phyloP scores from a whole-genome alignment of 495 filamentous ascomycete species.

The Penicillium simplicissimum region DNA sequence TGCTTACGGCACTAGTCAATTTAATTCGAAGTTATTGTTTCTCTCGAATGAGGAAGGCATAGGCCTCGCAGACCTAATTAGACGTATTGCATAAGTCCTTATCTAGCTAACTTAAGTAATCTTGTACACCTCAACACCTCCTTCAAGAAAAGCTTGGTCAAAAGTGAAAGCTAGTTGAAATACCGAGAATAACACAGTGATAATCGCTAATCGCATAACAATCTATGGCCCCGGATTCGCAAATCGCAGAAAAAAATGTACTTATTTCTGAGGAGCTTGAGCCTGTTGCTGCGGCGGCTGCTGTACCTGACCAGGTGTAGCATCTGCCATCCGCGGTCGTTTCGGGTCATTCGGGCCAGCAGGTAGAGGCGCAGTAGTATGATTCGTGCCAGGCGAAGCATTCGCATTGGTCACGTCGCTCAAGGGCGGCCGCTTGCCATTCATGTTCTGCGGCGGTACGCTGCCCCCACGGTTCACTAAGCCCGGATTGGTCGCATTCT shows the following conservation, averaged over 20 bases:
- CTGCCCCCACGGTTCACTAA: constrained; percentile 22
- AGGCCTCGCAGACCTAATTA: too few relatives aligned
- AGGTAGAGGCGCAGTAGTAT: constrained; percentile 20
- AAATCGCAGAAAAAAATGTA: not conserved
- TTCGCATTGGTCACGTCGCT: constrained; percentile 54
- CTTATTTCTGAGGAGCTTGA: constrained; percentile 18
- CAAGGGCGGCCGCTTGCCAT: constrained; percentile 50
- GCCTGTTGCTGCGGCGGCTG: constrained; percentile 13
- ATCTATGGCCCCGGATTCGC: constrained; percentile 3
- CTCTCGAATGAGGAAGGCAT: not conserved
- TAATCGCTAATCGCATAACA: constrained; percentile 18
- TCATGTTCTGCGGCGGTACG: constrained; percentile 35
- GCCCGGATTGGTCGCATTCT: constrained; percentile 23
- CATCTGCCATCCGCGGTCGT: constrained; percentile 31
- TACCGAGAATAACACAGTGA: constrained; percentile 9
- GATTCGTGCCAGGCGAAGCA: constrained; percentile 20
- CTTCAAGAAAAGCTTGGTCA: not conserved
- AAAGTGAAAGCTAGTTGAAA: not conserved
- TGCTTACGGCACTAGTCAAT: too few relatives aligned
- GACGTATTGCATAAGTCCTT: not conserved
- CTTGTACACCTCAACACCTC: not conserved
- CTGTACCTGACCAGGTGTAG: constrained; percentile 9
- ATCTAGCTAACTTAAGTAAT: not conserved
- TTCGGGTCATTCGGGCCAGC: constrained; percentile 38
- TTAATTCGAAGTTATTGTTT: too few relatives aligned